Conservation (phyloP, 2,329 filamentous ascomycete species). For the Talaromyces amestolkiae region DNA sequence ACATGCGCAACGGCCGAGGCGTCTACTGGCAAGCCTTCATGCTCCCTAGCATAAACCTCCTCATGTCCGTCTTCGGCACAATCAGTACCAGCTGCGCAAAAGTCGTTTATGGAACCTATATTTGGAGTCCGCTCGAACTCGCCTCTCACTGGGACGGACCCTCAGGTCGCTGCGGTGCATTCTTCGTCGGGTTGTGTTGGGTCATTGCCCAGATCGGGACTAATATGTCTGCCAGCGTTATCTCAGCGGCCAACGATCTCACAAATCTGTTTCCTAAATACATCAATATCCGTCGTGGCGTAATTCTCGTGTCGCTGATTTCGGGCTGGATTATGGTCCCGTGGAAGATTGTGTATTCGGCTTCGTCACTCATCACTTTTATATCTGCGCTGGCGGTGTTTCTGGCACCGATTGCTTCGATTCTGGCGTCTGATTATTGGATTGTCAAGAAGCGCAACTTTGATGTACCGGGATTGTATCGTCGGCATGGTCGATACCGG, state of each 20-base stretch:
- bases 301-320: too few species aligned
- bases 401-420: slow-evolving; percentile 45
- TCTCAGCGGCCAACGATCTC: slow-evolving; percentile 32
- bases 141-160: slow-evolving; percentile 26
- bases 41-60: slow-evolving; percentile 12
- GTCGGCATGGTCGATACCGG: slow-evolving; percentile 43
- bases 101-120: slow-evolving; percentile 25
- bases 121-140: slow-evolving; percentile 33
- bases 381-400: slow-evolving; percentile 29
- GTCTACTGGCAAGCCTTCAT: slow-evolving; percentile 19
- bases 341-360: too few species aligned
- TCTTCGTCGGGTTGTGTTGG: slow-evolving; percentile 1
- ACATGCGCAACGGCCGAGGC: slow-evolving; percentile 16
- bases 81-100: slow-evolving; percentile 40
- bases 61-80: slow-evolving; percentile 41
- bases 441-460: slow-evolving; percentile 39
- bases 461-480: slow-evolving; percentile 46
- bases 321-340: too few species aligned
- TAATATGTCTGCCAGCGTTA: slow-evolving; percentile 54
- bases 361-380: slow-evolving; percentile 12
- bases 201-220: slow-evolving; percentile 51
- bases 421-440: slow-evolving; percentile 44
- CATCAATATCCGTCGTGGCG: too few species aligned
- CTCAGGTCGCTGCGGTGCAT: slow-evolving; percentile 20
- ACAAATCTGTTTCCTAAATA: too few species aligned